These are phyloP conservation scores for Candida vaughaniae DNA, from an alignment of 805 yeast genomes.

Conservation along the genomic window DNA sequence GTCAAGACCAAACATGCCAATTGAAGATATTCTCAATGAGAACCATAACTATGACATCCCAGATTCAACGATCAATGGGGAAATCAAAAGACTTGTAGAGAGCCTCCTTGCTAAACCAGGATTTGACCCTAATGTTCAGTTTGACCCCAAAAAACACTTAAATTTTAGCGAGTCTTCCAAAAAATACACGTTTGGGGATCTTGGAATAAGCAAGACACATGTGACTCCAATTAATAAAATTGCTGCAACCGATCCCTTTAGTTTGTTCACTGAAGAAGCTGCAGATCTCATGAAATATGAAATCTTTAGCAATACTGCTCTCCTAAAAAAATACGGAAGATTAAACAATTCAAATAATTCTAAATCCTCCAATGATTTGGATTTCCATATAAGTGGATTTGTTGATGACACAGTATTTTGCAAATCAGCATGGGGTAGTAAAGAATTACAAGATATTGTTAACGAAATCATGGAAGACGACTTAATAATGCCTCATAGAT, in stretches of 20 bases:
- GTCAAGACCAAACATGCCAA: not conserved
- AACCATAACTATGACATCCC: slow-evolving; percentile 8
- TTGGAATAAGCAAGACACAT: slow-evolving; percentile 33
- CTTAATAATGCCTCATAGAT: slow-evolving; percentile 18
- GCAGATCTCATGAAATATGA: slow-evolving; percentile 26
- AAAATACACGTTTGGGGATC: slow-evolving; percentile 33
- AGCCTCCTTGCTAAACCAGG: slow-evolving; percentile 8
- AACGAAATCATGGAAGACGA: slow-evolving; percentile 21
- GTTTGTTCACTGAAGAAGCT: slow-evolving; percentile 27
- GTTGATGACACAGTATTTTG: slow-evolving; percentile 20
- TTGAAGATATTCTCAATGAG: slow-evolving; percentile 8
- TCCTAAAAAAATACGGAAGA: slow-evolving; percentile 21
- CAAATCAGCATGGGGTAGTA: slow-evolving; percentile 24
- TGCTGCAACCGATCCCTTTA: slow-evolving; percentile 30
- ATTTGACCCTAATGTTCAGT: slow-evolving; percentile 9
- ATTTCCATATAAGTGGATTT: slow-evolving; percentile 27
- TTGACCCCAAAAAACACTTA: slow-evolving; percentile 14
- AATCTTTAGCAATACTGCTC: slow-evolving; percentile 16
- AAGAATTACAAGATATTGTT: slow-evolving; percentile 21
- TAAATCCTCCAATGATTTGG: slow-evolving; percentile 22
- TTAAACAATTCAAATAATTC: slow-evolving; percentile 16
- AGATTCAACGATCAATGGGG: slow-evolving; percentile 5
- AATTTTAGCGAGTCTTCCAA: slow-evolving; percentile 26
- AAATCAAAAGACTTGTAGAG: slow-evolving; percentile 2
- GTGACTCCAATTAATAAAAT: slow-evolving; percentile 28